phyloP scores from a whole-genome alignment of 2,329 filamentous ascomycete species.

The Dactylellina leptospora region DNA sequence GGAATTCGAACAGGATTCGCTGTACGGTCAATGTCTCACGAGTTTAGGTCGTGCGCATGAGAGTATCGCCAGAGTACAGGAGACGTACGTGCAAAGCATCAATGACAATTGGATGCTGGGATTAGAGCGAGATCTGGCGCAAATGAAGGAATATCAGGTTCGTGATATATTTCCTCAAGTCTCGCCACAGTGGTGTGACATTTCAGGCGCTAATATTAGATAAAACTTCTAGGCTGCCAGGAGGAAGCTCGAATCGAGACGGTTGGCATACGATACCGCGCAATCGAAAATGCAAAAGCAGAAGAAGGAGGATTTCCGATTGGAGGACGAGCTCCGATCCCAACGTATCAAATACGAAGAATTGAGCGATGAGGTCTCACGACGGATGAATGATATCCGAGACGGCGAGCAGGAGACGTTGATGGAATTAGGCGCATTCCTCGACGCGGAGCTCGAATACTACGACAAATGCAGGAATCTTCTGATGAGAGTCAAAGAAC shows the following conservation, averaged over 20 bases:
- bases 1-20: constrained; percentile 88
- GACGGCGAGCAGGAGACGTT: constrained; percentile 87
- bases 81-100: constrained; percentile 79
- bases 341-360: constrained; percentile 98
- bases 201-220: constrained; percentile 52
- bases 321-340: constrained; percentile 88
- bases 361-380: constrained; percentile 86
- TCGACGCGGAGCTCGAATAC: constrained; percentile 89
- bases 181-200: constrained; percentile 19
- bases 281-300: constrained; percentile 90
- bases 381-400: constrained; percentile 96
- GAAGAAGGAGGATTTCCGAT: constrained; percentile 89
- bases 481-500: constrained; percentile 73
- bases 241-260: constrained; percentile 91
- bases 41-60: constrained; percentile 88
- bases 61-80: constrained; percentile 83
- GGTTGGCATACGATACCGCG: constrained; percentile 89
- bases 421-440: constrained; percentile 78
- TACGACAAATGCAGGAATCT: constrained; percentile 90
- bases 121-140: constrained; percentile 84
- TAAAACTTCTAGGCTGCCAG: constrained; percentile 70
- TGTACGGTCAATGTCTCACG: constrained; percentile 86
- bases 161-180: constrained; percentile 56
- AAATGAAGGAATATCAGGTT: constrained; percentile 98
- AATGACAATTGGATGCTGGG: constrained; percentile 88